Conservation (phyloP, 306 rosid genomes). For the Cicer cuneatum region DNA sequence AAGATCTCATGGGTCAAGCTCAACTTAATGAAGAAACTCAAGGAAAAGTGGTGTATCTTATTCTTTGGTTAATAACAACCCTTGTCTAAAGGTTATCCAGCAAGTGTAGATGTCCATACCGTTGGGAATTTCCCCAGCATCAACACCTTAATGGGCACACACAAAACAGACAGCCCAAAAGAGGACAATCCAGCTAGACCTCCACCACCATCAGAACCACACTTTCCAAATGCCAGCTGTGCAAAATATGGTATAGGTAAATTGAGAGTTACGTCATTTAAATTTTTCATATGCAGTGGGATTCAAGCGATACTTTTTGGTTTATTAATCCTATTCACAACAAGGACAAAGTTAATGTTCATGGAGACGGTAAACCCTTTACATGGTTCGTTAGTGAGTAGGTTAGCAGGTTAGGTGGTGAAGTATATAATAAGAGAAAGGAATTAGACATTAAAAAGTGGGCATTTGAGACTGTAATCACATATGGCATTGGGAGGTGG, state of each 20-base stretch:
- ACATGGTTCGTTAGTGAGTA: neutral
- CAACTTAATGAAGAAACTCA: constrained; percentile 8
- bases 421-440: neutral
- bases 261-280: neutral
- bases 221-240: neutral
- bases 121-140: neutral
- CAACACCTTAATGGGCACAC: constrained; percentile 1
- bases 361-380: neutral
- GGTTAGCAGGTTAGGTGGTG: neutral
- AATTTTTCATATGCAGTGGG: neutral
- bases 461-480: neutral
- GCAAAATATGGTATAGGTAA: neutral
- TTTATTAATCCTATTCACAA: neutral
- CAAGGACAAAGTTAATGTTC: neutral
- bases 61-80: neutral
- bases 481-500: neutral
- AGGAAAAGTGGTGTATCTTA: neutral
- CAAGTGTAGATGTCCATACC: neutral
- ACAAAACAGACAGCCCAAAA: neutral
- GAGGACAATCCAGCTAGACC: neutral
- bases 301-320: neutral
- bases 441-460: neutral
- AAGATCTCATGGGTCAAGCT: neutral
- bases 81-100: neutral
- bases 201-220: neutral